phyloP scores from a whole-genome alignment of 495 filamentous ascomycete genomes.

The Lentithecium fluviatile region DNA sequence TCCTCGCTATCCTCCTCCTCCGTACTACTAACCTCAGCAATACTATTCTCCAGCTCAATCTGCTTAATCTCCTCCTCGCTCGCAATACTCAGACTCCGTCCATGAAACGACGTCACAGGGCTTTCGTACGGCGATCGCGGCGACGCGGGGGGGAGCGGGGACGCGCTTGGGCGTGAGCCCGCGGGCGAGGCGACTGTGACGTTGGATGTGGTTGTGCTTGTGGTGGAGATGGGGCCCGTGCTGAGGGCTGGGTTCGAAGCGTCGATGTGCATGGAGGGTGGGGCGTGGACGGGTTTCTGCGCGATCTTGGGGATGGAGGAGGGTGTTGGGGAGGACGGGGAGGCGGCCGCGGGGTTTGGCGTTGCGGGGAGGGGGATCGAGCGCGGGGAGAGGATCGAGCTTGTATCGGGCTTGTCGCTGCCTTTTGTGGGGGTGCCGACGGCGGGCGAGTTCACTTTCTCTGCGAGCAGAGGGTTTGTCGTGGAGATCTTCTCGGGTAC shows the following conservation, averaged over 20 bases:
- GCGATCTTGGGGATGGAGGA: constrained; percentile 6
- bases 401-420: constrained; percentile 3
- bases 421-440: constrained; percentile 18
- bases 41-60: constrained; percentile 30
- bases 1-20: constrained; percentile 38
- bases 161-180: background rate
- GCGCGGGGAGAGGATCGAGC: constrained; percentile 22
- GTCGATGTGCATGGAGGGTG: constrained; percentile 21
- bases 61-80: constrained; percentile 35
- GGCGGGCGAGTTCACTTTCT: constrained; percentile 29
- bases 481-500: constrained; percentile 26
- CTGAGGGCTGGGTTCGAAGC: constrained; percentile 20
- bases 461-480: constrained; percentile 29
- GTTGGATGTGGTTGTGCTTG: constrained; percentile 6
- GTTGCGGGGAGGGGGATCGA: constrained; percentile 28
- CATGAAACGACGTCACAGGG: constrained; percentile 20
- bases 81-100: constrained; percentile 25
- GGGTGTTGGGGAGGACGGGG: background rate
- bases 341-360: background rate
- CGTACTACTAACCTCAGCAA: constrained; percentile 31
- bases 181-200: constrained; percentile 1
- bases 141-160: background rate
- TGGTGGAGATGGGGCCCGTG: no score
- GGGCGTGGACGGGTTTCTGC: constrained; percentile 13
- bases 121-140: background rate